phyloP scores from a whole-genome alignment of 1,284 basidiomycete genomes.

The Ceratobasidium sp. region DNA sequence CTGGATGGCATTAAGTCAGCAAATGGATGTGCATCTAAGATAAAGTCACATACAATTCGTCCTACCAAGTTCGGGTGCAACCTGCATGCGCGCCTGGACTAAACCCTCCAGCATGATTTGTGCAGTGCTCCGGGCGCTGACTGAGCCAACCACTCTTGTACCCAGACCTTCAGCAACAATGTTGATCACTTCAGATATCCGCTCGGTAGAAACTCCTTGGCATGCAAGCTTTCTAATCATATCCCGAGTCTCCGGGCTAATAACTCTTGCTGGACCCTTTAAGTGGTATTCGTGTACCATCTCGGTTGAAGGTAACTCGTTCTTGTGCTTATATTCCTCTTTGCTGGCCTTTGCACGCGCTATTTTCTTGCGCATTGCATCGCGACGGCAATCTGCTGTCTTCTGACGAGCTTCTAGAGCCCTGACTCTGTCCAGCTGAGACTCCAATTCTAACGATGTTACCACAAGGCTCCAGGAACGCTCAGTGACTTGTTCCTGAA shows the following conservation, averaged over 20 bases:
- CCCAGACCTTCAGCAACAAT: slow-evolving; percentile 2
- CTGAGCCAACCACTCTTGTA: background rate
- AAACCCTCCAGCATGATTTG: slow-evolving; percentile 11
- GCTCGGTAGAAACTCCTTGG: background rate
- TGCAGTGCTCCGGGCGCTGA: background rate
- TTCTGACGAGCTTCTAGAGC: too few relatives aligned
- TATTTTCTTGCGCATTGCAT: too few relatives aligned
- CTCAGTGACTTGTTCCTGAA: too few relatives aligned
- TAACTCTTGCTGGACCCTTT: background rate
- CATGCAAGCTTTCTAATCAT: background rate
- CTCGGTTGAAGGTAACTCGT: too few relatives aligned
- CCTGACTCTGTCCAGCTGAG: too few relatives aligned
- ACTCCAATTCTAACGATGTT: too few relatives aligned
- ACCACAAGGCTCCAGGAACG: too few relatives aligned
- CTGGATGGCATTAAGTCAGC: background rate
- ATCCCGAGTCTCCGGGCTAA: background rate
- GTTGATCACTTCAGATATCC: background rate
- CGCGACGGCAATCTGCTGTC: too few relatives aligned
- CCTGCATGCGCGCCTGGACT: slow-evolving; percentile 2
- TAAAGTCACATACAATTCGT: background rate
- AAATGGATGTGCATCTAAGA: background rate
- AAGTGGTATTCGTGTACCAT: too few relatives aligned
- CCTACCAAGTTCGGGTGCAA: background rate
- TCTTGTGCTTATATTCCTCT: too few relatives aligned
- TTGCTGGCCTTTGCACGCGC: too few relatives aligned